Conservation (phyloP, 148 eudicot genomes). For the Rhododendron henanense region DNA sequence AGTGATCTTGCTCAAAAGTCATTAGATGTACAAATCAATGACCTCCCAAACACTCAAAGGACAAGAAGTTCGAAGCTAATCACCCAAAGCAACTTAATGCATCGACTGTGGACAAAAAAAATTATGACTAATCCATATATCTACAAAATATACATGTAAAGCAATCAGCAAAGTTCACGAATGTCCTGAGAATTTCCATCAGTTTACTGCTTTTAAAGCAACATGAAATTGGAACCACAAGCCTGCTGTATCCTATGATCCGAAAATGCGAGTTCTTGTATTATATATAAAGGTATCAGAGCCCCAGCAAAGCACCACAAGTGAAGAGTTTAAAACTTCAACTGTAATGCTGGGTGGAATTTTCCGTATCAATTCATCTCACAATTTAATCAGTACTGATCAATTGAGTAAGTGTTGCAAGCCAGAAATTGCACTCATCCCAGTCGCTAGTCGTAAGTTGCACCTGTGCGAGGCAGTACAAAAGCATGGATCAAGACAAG, state of each 20-base stretch:
- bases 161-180: background rate
- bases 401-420: conserved; percentile 16
- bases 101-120: background rate
- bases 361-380: conserved; percentile 9
- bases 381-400: conserved; percentile 16
- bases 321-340: background rate
- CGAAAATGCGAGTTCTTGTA: conserved; percentile 6
- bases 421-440: conserved; percentile 29
- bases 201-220: background rate
- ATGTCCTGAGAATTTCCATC: conserved; percentile 7
- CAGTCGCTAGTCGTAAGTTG: conserved; percentile 26
- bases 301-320: background rate
- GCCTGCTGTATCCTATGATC: background rate
- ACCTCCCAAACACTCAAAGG: background rate
- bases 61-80: background rate
- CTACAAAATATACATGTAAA: background rate
- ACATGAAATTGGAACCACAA: conserved; percentile 1
- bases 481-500: background rate
- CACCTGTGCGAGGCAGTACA: conserved; percentile 8
- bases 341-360: background rate
- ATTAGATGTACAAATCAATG: background rate
- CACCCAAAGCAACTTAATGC: background rate
- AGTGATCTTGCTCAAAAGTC: background rate
- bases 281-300: conserved; percentile 15
- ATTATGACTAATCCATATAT: background rate